A percentile compares a stretch with the other conserved stretches of the same genome.
These are phyloP conservation scores for Podaxis sp. DNA, from an alignment of 768 basidiomycete species.

Conservation along the genomic window DNA sequence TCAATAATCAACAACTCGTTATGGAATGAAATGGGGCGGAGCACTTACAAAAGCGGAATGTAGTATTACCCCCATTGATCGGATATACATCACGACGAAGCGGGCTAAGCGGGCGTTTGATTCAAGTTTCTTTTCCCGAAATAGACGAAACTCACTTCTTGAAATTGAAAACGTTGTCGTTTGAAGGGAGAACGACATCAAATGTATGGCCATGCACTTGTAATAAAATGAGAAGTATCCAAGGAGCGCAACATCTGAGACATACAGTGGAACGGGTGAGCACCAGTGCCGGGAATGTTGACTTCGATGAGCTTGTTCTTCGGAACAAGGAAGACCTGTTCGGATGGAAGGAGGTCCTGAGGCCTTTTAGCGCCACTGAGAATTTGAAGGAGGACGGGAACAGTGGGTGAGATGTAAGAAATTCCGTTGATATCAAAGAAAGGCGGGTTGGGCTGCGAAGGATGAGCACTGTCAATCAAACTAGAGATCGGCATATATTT, in stretches of 20 bases:
- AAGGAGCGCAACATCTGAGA: background rate
- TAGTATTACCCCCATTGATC: constrained; percentile 16
- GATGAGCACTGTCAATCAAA: background rate
- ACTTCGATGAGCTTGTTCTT: constrained; percentile 8
- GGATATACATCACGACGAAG: constrained; percentile 19
- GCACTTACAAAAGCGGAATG: constrained; percentile 17
- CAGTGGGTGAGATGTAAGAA: constrained; percentile 1
- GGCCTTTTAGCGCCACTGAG: constrained; percentile 5
- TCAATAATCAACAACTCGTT: too few relatives aligned
- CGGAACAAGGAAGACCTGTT: background rate
- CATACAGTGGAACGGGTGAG: constrained; percentile 12
- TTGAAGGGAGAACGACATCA: constrained; percentile 21
- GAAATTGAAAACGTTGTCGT: constrained; percentile 10
- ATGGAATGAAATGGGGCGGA: too few relatives aligned
- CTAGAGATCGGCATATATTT: background rate
- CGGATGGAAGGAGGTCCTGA: constrained; percentile 8
- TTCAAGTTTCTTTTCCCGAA: background rate
- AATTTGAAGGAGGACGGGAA: constrained; percentile 11
- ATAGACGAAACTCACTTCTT: constrained; percentile 1
- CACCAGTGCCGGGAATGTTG: constrained; percentile 3
- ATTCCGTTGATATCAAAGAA: constrained; percentile 13
- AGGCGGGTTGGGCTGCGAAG: constrained; percentile 11
- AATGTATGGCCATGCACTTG: constrained; percentile 28
- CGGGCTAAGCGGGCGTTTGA: background rate
- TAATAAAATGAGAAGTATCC: background rate